Evolutionary conservation across 345 rosid genomes (phyloP).

Genomic region (Boechera stricta): DNA sequence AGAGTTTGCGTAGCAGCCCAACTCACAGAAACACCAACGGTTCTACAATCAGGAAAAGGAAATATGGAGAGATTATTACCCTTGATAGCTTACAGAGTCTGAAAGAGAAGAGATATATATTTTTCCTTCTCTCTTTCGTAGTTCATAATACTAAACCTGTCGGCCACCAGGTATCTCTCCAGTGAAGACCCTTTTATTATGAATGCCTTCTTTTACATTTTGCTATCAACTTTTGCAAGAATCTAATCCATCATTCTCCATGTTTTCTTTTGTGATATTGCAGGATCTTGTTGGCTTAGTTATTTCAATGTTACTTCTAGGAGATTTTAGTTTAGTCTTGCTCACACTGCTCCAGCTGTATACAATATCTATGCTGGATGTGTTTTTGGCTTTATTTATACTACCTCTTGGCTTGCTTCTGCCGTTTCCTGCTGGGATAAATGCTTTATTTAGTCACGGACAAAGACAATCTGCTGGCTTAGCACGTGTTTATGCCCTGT

Average conservation of each 20-base stretch:
- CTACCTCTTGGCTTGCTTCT: constrained; percentile 88
- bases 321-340: constrained; percentile 98
- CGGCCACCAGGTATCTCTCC: constrained; percentile 81
- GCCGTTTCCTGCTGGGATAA: constrained; percentile 97
- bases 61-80: constrained; percentile 62
- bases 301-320: constrained; percentile 91
- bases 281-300: constrained; percentile 99
- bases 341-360: constrained; percentile 93
- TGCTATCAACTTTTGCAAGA: background rate
- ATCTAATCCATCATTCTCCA: background rate
- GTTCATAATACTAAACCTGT: constrained; percentile 94
- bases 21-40: constrained; percentile 53
- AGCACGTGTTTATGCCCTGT: constrained; percentile 87
- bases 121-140: constrained; percentile 77
- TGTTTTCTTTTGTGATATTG: constrained; percentile 34
- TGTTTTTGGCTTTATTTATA: constrained; percentile 79
- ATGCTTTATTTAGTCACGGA: constrained; percentile 95
- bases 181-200: background rate
- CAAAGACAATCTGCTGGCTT: constrained; percentile 93
- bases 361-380: constrained; percentile 81
- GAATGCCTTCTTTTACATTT: constrained; percentile 3
- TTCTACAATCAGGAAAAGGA: constrained; percentile 53
- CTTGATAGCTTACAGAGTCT: constrained; percentile 71
- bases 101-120: constrained; percentile 80
- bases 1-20: constrained; percentile 50